Percentiles rank a stretch among this genome's conserved stretches.
Evolutionary conservation across 257 asterid species (phyloP).

Genomic region (Fraxinus cuspidata): DNA sequence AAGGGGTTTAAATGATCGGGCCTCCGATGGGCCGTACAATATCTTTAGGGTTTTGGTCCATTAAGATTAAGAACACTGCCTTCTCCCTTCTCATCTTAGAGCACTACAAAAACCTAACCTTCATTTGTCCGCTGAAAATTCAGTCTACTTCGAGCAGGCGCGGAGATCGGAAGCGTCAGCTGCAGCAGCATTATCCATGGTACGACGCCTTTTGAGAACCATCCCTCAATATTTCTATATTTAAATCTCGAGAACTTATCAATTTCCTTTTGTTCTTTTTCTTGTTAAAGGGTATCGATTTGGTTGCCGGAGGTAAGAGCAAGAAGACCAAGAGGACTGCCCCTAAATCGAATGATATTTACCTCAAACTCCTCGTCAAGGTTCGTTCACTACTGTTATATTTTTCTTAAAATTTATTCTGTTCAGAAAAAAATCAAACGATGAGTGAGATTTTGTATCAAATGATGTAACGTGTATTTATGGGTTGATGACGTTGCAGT

Average conservation of each 20-base stretch:
- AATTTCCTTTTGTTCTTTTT: not conserved
- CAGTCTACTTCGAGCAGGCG: constrained; percentile 3
- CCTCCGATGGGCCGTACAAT: not conserved
- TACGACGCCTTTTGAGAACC: not conserved
- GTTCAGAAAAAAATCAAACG: not conserved
- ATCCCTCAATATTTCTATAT: not conserved
- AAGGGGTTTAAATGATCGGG: too few species aligned
- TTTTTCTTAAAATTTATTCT: not conserved
- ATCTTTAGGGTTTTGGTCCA: not conserved
- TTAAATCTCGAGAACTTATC: not conserved
- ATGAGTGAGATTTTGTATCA: not conserved
- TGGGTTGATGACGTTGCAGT: constrained; percentile 6
- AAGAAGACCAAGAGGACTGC: constrained; percentile 45
- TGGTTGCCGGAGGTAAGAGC: constrained; percentile 45
- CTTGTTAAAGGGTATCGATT: constrained; percentile 39
- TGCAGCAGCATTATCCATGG: constrained; percentile 21
- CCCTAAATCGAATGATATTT: constrained; percentile 46
- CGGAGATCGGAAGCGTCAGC: constrained; percentile 4
- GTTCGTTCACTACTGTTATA: not conserved
- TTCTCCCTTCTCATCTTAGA: not conserved
- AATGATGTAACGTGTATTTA: not conserved
- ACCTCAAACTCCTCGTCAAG: constrained; percentile 49
- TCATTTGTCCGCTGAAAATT: not conserved
- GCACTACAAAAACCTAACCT: constrained; percentile 20
- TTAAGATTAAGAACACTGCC: not conserved